Conservation (phyloP, 2,329 filamentous ascomycete species). For the Sordariomycetes sp. region DNA sequence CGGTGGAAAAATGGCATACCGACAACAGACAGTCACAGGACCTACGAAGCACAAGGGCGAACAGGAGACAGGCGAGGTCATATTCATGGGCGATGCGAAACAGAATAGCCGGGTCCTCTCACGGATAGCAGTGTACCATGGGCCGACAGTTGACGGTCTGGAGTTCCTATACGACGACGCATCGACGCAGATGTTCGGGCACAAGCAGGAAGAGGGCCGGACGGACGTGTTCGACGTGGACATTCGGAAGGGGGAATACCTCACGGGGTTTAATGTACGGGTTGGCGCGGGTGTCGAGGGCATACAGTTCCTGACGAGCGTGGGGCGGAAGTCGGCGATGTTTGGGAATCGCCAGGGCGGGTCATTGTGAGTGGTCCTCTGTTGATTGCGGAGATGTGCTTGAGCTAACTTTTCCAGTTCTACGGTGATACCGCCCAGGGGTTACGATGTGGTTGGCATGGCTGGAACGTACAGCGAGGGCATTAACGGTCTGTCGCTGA, state of each 20-base stretch:
- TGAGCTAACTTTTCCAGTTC: conserved; percentile 43
- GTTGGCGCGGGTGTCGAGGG: conserved; percentile 70
- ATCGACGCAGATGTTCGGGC: conserved; percentile 73
- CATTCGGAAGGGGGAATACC: conserved; percentile 71
- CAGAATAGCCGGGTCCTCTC: conserved; percentile 56
- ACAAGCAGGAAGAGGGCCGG: conserved; percentile 56
- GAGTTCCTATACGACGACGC: conserved; percentile 91
- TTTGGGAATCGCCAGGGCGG: conserved; percentile 77
- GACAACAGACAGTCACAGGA: conserved; percentile 60
- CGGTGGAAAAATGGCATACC: conserved; percentile 59
- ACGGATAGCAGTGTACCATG: conserved; percentile 67
- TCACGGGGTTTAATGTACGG: conserved; percentile 77
- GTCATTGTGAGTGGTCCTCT: conserved; percentile 58
- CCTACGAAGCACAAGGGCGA: conserved; percentile 55
- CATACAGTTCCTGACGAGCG: conserved; percentile 78
- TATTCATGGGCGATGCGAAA: conserved; percentile 41
- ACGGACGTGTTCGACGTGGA: conserved; percentile 70
- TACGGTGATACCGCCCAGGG: conserved; percentile 78
- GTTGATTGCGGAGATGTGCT: background rate
- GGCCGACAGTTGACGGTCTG: conserved; percentile 67
- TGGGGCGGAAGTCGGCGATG: conserved; percentile 74
- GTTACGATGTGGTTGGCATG: conserved; percentile 80
- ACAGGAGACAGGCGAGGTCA: conserved; percentile 54
- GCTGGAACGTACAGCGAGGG: conserved; percentile 71
- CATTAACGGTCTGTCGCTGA: conserved; percentile 77